Percentiles rank a stretch among this genome's conserved stretches.
These are phyloP conservation scores for Tetrapyrgos nigripes DNA, from an alignment of 1,284 basidiomycete species.

Conservation along the genomic window DNA sequence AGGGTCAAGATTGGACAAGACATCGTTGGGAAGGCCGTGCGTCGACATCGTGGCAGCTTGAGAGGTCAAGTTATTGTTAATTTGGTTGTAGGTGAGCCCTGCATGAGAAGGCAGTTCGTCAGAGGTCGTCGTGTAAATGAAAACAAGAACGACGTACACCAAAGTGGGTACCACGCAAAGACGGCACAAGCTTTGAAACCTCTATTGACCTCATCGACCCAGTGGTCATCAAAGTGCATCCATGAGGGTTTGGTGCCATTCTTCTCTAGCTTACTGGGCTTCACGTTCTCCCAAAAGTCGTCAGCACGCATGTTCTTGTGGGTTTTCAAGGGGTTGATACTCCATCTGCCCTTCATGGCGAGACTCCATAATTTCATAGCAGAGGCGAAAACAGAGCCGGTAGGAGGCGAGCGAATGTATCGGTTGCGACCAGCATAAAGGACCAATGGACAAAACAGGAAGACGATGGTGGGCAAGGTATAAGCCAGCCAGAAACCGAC, in stretches of 20 bases:
- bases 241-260: slow-evolving; percentile 54
- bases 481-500: slow-evolving; percentile 79
- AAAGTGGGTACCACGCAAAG: slow-evolving; percentile 80
- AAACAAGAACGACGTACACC: slow-evolving; percentile 47
- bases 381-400: slow-evolving; percentile 76
- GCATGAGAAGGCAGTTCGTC: not conserved
- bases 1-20: slow-evolving; percentile 83
- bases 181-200: slow-evolving; percentile 88
- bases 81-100: slow-evolving; percentile 80
- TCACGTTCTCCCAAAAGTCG: slow-evolving; percentile 84
- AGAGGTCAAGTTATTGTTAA: slow-evolving; percentile 82
- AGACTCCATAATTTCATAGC: slow-evolving; percentile 55
- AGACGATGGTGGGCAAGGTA: slow-evolving; percentile 71
- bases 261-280: slow-evolving; percentile 60
- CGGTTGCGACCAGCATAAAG: slow-evolving; percentile 70
- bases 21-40: slow-evolving; percentile 81
- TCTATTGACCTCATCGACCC: slow-evolving; percentile 85
- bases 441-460: slow-evolving; percentile 74
- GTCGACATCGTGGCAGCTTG: slow-evolving; percentile 79
- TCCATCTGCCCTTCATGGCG: slow-evolving; percentile 64
- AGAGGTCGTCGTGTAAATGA: not conserved
- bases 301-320: slow-evolving; percentile 55
- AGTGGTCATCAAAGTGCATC: slow-evolving; percentile 81
- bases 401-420: slow-evolving; percentile 74
- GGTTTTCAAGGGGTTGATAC: slow-evolving; percentile 57